phyloP scores from a whole-genome alignment of 2,329 filamentous ascomycete genomes.

The Didymella sp. region DNA sequence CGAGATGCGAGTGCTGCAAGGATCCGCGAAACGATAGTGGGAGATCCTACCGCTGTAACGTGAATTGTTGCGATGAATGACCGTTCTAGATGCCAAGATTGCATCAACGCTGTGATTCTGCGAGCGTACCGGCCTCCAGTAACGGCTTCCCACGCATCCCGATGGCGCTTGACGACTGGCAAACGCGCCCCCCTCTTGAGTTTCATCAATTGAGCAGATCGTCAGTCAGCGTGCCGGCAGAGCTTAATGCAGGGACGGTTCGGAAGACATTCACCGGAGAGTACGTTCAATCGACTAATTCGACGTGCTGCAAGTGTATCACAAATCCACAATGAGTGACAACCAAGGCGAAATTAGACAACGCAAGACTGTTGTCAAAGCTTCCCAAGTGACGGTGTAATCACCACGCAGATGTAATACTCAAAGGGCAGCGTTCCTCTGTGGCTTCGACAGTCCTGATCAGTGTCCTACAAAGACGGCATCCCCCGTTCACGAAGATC shows the following conservation, averaged over 20 bases:
- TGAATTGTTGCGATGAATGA: neutral
- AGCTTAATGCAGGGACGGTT: neutral
- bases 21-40: neutral
- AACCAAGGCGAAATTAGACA: neutral
- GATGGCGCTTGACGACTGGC: neutral
- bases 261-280: neutral
- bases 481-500: neutral
- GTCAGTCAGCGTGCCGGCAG: neutral
- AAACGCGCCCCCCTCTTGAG: neutral
- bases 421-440: neutral
- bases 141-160: neutral
- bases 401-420: neutral
- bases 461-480: neutral
- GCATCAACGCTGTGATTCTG: neutral
- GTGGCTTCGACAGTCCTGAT: neutral
- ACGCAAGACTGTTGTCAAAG: neutral
- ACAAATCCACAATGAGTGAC: neutral
- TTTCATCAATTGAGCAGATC: neutral
- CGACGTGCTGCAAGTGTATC: neutral
- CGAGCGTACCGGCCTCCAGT: neutral
- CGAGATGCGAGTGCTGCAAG: constrained; percentile 9
- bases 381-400: neutral
- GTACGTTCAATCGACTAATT: neutral
- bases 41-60: neutral
- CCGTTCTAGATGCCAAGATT: neutral